Conservation (phyloP, 2,329 filamentous ascomycete species). For the Zymoseptoria passerinii region DNA sequence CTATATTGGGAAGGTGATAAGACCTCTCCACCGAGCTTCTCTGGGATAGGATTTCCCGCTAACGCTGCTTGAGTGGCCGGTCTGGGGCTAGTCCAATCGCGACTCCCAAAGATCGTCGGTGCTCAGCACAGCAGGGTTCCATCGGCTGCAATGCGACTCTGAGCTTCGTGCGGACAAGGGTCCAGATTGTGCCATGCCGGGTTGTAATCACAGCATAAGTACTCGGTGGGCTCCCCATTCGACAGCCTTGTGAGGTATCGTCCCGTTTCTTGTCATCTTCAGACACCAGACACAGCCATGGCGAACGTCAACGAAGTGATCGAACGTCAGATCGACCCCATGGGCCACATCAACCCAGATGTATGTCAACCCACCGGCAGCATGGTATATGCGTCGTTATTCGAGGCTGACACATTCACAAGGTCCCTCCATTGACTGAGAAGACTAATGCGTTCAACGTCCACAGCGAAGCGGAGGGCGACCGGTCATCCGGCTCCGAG, state of each 20-base stretch:
- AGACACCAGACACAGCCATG: conserved; percentile 14
- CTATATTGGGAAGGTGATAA: conserved; percentile 3
- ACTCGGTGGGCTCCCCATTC: background rate
- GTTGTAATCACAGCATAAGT: background rate
- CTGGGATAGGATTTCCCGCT: background rate
- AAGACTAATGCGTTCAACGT: conserved; percentile 32
- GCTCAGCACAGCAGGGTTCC: background rate
- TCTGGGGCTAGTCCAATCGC: background rate
- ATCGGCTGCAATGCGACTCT: background rate
- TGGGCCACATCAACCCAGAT: conserved; percentile 24
- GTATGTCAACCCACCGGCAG: background rate
- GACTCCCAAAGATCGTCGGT: background rate
- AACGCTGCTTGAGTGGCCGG: background rate
- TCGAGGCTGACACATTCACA: conserved; percentile 12
- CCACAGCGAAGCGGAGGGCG: conserved; percentile 5
- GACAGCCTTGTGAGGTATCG: background rate
- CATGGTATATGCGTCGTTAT: background rate
- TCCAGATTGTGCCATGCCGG: background rate
- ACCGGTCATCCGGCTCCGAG: conserved; percentile 7
- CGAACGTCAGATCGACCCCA: conserved; percentile 27
- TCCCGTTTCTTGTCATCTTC: background rate
- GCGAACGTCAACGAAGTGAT: conserved; percentile 26
- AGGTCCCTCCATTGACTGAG: conserved; percentile 28
- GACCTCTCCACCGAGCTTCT: conserved; percentile 3
- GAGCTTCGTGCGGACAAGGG: background rate